Conservation (phyloP, 768 basidiomycete genomes). For the Suillus lakei region DNA sequence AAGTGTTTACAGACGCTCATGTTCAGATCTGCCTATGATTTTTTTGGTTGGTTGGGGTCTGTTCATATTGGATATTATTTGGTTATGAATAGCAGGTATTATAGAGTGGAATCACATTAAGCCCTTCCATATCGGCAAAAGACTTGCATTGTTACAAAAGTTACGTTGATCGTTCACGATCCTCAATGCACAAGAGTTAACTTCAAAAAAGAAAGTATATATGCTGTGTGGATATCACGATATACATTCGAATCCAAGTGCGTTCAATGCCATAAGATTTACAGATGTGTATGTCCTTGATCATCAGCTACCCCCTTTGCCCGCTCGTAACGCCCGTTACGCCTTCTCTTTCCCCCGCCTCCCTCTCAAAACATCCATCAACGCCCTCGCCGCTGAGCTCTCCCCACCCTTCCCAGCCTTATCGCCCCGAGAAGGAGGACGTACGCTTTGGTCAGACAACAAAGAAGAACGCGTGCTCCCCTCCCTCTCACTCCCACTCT, state of each 20-base stretch:
- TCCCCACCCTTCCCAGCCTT: conserved; percentile 25
- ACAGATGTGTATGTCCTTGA: not conserved
- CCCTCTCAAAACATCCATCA: conserved; percentile 37
- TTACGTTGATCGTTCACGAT: no score
- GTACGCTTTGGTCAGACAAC: not conserved
- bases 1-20: no score
- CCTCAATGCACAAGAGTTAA: no score
- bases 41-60: no score
- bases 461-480: not conserved
- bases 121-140: no score
- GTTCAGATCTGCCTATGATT: no score
- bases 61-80: no score
- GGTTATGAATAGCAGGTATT: no score
- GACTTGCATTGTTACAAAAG: no score
- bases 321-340: not conserved
- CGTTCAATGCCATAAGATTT: not conserved
- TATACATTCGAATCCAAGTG: not conserved
- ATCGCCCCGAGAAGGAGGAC: conserved; percentile 7
- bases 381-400: conserved; percentile 33
- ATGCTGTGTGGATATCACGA: no score
- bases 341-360: conserved; percentile 4
- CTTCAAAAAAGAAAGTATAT: no score
- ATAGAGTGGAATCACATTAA: no score
- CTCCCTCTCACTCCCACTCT: conserved; percentile 15
- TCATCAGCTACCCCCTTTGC: not conserved